A percentile compares a stretch with the other conserved stretches of the same genome.
Conservation (phyloP, 2,329 filamentous ascomycete genomes). For the Harringtonia lauricola region DNA sequence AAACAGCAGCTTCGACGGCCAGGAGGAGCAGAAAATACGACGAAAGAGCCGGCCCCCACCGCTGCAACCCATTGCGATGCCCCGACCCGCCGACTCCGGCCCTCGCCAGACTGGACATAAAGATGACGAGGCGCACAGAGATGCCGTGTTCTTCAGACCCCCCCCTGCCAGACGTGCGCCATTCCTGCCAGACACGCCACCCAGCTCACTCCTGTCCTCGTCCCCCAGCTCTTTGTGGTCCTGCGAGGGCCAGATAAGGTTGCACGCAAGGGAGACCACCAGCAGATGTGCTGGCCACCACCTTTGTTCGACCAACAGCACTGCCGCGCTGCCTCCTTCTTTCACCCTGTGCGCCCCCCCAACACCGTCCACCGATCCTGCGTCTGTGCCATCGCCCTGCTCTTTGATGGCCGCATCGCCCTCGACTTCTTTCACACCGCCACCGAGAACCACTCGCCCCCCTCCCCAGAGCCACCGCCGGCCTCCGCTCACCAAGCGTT, state of each 20-base stretch:
- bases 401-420: not conserved
- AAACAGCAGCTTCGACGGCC: not conserved
- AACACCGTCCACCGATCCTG: not conserved
- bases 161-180: too few species aligned
- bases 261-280: conserved; percentile 1
- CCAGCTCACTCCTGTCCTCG: conserved; percentile 20
- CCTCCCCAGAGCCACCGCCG: too few species aligned
- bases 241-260: conserved; percentile 18
- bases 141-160: not conserved
- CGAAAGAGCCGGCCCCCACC: conserved; percentile 11
- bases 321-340: not conserved
- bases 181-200: conserved; percentile 17
- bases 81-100: conserved; percentile 1
- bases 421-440: not conserved
- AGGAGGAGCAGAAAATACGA: not conserved
- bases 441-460: too few species aligned
- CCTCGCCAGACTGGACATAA: too few species aligned
- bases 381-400: too few species aligned
- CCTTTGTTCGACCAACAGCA: conserved; percentile 9
- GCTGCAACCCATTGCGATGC: conserved; percentile 24
- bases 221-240: conserved; percentile 35
- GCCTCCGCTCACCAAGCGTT: too few species aligned
- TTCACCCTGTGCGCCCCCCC: too few species aligned
- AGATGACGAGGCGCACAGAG: not conserved
- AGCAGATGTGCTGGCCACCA: conserved; percentile 8